Evolutionary conservation across 1,139 yeast genomes (phyloP).

Genomic region (Sugiyamaella xylanicola): DNA sequence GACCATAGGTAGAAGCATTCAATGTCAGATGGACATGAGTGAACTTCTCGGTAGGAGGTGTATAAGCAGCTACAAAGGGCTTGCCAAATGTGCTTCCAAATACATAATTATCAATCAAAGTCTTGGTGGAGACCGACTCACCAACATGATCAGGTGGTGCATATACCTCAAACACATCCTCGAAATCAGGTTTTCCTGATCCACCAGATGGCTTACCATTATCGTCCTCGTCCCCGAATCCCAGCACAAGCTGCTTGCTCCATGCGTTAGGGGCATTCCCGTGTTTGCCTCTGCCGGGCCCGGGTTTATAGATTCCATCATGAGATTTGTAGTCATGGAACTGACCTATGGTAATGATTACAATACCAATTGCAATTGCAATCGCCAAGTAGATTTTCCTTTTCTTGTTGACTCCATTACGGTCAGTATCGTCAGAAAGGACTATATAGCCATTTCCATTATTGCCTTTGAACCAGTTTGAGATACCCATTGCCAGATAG

Average conservation of each 20-base stretch:
- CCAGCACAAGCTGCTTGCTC: slow-evolving; percentile 9
- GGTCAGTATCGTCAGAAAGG: slow-evolving; percentile 7
- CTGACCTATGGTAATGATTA: slow-evolving; percentile 4
- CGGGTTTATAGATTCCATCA: slow-evolving; percentile 2
- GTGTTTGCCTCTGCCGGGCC: neutral
- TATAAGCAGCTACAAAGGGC: slow-evolving; percentile 50
- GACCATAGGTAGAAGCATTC: slow-evolving; percentile 61
- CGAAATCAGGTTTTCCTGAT: neutral
- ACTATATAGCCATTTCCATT: slow-evolving; percentile 10
- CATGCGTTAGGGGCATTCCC: slow-evolving; percentile 1
- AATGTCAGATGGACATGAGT: slow-evolving; percentile 64
- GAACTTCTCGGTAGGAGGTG: slow-evolving; percentile 50
- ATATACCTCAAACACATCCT: slow-evolving; percentile 29
- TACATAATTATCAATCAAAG: slow-evolving; percentile 47
- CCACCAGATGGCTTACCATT: slow-evolving; percentile 2
- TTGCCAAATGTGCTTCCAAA: slow-evolving; percentile 64
- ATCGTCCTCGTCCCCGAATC: neutral
- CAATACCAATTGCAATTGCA: slow-evolving; percentile 10
- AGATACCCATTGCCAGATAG: slow-evolving; percentile 5
- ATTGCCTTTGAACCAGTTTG: slow-evolving; percentile 2
- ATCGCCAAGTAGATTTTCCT: slow-evolving; percentile 4
- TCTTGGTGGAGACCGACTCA: slow-evolving; percentile 47
- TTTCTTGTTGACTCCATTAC: neutral
- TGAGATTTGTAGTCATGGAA: slow-evolving; percentile 7
- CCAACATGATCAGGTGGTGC: slow-evolving; percentile 37